phyloP scores from a whole-genome alignment of 2,329 filamentous ascomycete genomes.

The Claviceps sorghi region DNA sequence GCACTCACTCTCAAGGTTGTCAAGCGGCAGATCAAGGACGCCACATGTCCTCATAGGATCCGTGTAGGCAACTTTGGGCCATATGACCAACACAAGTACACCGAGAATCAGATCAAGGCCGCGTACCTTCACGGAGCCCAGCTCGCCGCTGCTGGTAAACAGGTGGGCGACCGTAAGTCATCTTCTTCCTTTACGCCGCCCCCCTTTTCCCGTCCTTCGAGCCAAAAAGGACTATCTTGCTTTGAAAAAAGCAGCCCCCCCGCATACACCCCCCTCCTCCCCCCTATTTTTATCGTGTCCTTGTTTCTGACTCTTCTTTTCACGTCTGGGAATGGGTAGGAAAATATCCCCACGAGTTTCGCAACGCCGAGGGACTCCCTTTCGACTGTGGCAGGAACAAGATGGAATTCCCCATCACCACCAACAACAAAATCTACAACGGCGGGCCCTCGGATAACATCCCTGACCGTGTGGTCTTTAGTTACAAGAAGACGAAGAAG shows the following conservation, averaged over 20 bases:
- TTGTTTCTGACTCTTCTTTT: background rate
- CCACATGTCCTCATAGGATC: background rate
- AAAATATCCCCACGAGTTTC: background rate
- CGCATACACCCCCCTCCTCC: background rate
- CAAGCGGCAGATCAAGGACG: background rate
- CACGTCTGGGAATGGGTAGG: background rate
- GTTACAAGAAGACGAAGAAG: background rate
- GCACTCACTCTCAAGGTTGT: background rate
- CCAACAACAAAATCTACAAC: background rate
- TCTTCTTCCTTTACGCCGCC: background rate
- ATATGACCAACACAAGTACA: background rate
- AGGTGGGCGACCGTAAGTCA: background rate
- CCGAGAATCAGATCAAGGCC: background rate
- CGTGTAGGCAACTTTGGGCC: background rate
- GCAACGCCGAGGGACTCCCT: background rate
- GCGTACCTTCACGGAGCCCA: background rate
- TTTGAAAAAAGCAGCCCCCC: too few relatives aligned
- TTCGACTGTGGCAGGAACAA: background rate
- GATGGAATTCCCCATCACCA: background rate
- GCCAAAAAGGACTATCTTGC: background rate
- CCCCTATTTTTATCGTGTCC: background rate
- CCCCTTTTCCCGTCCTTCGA: background rate
- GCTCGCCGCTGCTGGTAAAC: background rate
- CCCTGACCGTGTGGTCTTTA: conserved; percentile 1
- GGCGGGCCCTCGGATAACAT: background rate